phyloP scores from a whole-genome alignment of 1,284 basidiomycete species.

The Ustilago cynodontis region DNA sequence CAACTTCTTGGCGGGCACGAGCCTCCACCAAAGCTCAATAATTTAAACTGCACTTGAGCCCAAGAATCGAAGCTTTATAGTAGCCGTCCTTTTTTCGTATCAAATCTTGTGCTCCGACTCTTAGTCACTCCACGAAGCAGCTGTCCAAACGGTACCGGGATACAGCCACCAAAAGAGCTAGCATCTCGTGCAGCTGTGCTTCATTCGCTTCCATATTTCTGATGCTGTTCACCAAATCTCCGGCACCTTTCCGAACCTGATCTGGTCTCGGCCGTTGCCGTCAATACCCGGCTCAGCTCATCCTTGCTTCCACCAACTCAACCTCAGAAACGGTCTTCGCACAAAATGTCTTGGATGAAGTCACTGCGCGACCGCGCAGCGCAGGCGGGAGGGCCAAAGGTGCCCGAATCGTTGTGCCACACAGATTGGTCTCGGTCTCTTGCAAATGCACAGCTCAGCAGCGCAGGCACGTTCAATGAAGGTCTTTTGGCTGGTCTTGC shows the following conservation, averaged over 20 bases:
- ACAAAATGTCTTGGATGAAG: constrained; percentile 41
- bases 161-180: too few relatives aligned
- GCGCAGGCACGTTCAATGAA: constrained; percentile 57
- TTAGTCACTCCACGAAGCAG: too few relatives aligned
- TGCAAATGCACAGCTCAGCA: constrained; percentile 49
- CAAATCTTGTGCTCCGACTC: too few relatives aligned
- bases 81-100: too few relatives aligned
- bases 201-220: too few relatives aligned
- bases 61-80: neutral
- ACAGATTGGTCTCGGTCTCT: constrained; percentile 48
- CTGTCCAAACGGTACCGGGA: too few relatives aligned
- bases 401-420: constrained; percentile 36
- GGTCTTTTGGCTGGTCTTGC: constrained; percentile 65
- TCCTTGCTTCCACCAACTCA: neutral
- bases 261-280: neutral
- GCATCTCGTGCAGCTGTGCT: too few relatives aligned
- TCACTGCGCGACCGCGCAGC: constrained; percentile 40
- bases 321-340: constrained; percentile 22
- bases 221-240: too few relatives aligned
- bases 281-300: neutral
- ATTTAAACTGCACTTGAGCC: neutral
- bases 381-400: constrained; percentile 27
- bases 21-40: neutral
- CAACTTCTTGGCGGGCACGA: neutral
- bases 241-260: too few relatives aligned